Evolutionary conservation across 768 basidiomycete species (phyloP), one percentile per base, ranked within the genome.

Genomic region (Mycena maculata): DNA sequence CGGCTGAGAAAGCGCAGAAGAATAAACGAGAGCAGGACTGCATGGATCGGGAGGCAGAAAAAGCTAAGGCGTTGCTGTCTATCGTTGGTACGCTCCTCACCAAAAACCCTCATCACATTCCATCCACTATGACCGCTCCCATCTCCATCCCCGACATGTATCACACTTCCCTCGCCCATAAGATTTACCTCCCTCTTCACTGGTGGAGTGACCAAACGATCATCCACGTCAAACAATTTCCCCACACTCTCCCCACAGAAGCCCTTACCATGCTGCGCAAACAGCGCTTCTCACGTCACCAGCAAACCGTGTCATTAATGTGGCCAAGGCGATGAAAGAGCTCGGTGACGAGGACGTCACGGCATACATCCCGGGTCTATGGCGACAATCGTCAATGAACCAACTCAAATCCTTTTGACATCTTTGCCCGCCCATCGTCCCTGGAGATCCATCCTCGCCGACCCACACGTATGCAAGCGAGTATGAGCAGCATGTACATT

Each of bases 361-460:
- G 2, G 4, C 9, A 1, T 42, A 54, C 22, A 49, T 52, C 25
- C 41, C 49, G 27, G 38, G 52, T 1, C 3, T 45, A 18, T 62
- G 50, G 50, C 60, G 60, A 12, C 60, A 62, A 25, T 4, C 60
- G 6, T 42, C 60, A 2, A 20, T 41, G 13, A 62, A 62, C 27
- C 11, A 47, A 12, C 53, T 63, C 10, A 27, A 54, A 0, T 55
- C 41, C 2, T 56, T 63, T 20, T 25, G 22, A 13, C 5, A 25
- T 4, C 50, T 63, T 16, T 55, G 62, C 52, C 39, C 42, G 25
- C 12, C 60, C 3, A n/a, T 62, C 15, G 30, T 38, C 7, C 30
- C 50, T 1, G 38, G 2, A 6, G 33, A 53, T 22, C 60, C 60
- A 6, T 20, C 28, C 11, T n/a, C 28, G 5, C 9, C 31, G 15